Evolutionary conservation across 306 rosid genomes (phyloP).

Genomic region (Fagus sylvatica): DNA sequence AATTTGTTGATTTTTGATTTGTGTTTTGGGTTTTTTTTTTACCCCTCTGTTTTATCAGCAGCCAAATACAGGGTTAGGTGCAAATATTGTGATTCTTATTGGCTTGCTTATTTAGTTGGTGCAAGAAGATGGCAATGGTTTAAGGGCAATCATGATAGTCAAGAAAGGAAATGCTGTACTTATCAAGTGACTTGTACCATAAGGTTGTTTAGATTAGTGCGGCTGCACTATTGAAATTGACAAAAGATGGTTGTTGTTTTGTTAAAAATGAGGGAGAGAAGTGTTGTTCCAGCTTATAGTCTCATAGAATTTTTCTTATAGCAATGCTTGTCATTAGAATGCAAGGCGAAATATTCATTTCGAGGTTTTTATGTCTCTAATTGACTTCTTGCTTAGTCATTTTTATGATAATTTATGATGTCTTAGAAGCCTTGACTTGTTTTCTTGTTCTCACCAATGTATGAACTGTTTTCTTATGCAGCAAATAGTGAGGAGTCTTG

Average conservation of each 20-base stretch:
- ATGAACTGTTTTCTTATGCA: slow-evolving; percentile 30
- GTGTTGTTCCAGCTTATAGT: not conserved
- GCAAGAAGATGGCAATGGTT: not conserved
- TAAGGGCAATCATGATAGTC: not conserved
- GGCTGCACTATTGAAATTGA: not conserved
- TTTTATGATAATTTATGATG: slow-evolving; percentile 2
- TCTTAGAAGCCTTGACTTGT: not conserved
- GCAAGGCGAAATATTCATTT: slow-evolving; percentile 13
- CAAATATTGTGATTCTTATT: not conserved
- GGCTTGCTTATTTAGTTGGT: not conserved
- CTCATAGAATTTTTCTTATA: not conserved
- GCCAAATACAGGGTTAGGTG: not conserved
- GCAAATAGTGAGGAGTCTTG: slow-evolving; percentile 47
- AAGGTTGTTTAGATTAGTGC: not conserved
- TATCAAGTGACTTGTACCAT: not conserved
- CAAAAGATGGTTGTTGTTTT: not conserved
- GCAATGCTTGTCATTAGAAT: not conserved
- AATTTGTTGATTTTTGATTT: not conserved
- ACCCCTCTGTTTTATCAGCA: not conserved
- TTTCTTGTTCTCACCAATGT: slow-evolving; percentile 17
- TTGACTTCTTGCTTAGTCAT: slow-evolving; percentile 6
- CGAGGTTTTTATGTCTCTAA: slow-evolving; percentile 13
- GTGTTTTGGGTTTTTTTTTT: not conserved
- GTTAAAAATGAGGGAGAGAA: not conserved
- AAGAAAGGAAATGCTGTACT: not conserved